phyloP scores from a whole-genome alignment of 805 yeast genomes.

The Nakazawaea ishiwadae region DNA sequence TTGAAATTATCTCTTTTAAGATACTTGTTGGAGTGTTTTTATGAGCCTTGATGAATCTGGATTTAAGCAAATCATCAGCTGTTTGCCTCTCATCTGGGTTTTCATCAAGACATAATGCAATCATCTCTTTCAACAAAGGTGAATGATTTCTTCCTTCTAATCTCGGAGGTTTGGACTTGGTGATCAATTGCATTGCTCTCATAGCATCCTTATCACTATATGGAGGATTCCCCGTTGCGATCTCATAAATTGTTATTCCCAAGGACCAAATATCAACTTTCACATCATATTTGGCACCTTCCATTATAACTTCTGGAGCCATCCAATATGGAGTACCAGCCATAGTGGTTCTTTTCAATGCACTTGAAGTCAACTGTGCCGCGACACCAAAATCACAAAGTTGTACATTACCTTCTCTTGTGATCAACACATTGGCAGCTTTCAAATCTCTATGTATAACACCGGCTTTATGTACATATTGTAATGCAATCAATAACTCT shows the following conservation, averaged over 20 bases:
- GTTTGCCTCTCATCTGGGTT: constrained; percentile 82
- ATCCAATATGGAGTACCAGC: constrained; percentile 98
- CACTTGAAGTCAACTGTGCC: constrained; percentile 76
- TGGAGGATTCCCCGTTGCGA: constrained; percentile 97
- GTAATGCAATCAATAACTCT: constrained; percentile 74
- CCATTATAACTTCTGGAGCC: constrained; percentile 98
- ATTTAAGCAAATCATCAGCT: constrained; percentile 78
- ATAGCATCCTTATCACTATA: constrained; percentile 92
- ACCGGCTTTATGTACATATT: constrained; percentile 79
- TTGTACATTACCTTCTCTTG: constrained; percentile 85
- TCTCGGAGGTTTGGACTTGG: constrained; percentile 91
- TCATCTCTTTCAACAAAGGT: constrained; percentile 71
- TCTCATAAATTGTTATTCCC: constrained; percentile 91
- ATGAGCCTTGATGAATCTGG: constrained; percentile 65
- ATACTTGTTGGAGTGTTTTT: constrained; percentile 54
- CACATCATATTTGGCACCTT: constrained; percentile 80
- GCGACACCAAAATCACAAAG: constrained; percentile 99
- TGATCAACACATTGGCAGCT: constrained; percentile 90
- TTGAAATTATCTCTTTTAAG: constrained; percentile 68
- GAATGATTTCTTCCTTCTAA: constrained; percentile 87
- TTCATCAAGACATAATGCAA: constrained; percentile 91
- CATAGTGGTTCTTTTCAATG: constrained; percentile 83
- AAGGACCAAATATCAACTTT: constrained; percentile 97
- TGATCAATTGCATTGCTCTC: constrained; percentile 91
- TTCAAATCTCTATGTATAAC: constrained; percentile 95